phyloP scores from a whole-genome alignment of 495 filamentous ascomycete genomes.

The Viridothelium virens region DNA sequence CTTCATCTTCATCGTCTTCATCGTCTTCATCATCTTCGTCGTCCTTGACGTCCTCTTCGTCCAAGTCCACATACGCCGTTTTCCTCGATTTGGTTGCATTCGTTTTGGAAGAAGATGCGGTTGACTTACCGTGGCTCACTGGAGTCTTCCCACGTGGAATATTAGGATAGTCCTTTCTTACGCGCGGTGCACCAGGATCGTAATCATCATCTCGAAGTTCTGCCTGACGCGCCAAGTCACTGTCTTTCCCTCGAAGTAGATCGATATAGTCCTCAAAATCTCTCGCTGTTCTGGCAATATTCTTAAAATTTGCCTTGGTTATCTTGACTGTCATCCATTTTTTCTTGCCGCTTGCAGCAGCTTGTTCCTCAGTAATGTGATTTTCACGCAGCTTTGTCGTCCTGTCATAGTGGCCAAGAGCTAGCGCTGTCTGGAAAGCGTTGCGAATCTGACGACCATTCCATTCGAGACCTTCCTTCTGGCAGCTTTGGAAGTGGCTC shows the following conservation, averaged over 20 bases:
- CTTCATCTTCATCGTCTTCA: neutral
- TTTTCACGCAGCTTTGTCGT: neutral
- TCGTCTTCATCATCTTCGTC: neutral
- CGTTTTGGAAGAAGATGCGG: neutral
- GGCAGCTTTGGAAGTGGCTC: neutral
- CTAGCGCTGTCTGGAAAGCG: constrained; percentile 24
- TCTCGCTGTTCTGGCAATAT: neutral
- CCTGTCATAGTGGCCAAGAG: constrained; percentile 13
- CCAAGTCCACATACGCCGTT: neutral
- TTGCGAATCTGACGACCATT: constrained; percentile 17
- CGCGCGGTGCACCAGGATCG: neutral
- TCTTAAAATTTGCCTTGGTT: neutral
- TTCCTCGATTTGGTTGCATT: neutral
- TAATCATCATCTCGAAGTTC: constrained; percentile 2
- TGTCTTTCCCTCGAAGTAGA: neutral
- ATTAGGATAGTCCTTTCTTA: constrained; percentile 3
- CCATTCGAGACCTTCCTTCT: constrained; percentile 17
- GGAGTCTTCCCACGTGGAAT: neutral
- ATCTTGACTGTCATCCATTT: constrained; percentile 1
- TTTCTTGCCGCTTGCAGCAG: neutral
- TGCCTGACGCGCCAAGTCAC: neutral
- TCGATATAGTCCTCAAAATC: constrained; percentile 5
- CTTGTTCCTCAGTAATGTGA: neutral
- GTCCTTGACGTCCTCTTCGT: neutral
- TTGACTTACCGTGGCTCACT: neutral